Evolutionary conservation across 495 filamentous ascomycete species (phyloP).

Genomic region (Lepraria neglecta): DNA sequence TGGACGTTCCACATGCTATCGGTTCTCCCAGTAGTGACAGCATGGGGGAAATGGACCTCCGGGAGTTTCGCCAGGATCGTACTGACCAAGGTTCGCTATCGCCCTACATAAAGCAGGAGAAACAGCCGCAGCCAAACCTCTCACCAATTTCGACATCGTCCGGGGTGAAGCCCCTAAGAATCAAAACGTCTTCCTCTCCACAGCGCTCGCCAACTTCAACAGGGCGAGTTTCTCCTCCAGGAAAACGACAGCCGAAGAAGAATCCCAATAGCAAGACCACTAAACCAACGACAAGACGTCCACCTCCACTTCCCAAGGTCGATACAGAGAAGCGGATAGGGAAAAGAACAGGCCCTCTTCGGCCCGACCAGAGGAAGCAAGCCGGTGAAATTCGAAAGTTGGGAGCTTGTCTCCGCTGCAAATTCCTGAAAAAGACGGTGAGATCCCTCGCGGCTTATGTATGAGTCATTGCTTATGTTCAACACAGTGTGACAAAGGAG

Average conservation of each 20-base stretch:
- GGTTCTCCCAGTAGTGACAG: slow-evolving; percentile 61
- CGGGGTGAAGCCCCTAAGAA: slow-evolving; percentile 43
- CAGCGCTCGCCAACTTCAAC: slow-evolving; percentile 51
- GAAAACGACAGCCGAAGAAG: slow-evolving; percentile 63
- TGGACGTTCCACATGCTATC: slow-evolving; percentile 67
- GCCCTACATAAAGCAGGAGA: slow-evolving; percentile 31
- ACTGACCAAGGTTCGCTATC: slow-evolving; percentile 42
- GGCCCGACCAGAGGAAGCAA: slow-evolving; percentile 90
- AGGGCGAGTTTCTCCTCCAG: slow-evolving; percentile 58
- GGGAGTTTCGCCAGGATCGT: slow-evolving; percentile 46
- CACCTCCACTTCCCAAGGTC: slow-evolving; percentile 64
- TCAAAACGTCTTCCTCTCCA: slow-evolving; percentile 60
- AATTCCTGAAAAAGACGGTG: slow-evolving; percentile 91
- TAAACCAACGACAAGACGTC: slow-evolving; percentile 72
- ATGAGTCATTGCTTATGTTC: no score
- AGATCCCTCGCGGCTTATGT: slow-evolving; percentile 20
- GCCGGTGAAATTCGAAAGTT: slow-evolving; percentile 90
- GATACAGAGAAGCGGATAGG: slow-evolving; percentile 83
- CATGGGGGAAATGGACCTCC: slow-evolving; percentile 47
- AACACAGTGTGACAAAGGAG: slow-evolving; percentile 73
- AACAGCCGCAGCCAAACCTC: slow-evolving; percentile 19
- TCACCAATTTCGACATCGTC: slow-evolving; percentile 40
- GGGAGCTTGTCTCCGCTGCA: slow-evolving; percentile 88
- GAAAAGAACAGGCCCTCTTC: slow-evolving; percentile 74
- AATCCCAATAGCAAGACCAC: slow-evolving; percentile 73